A percentile compares a stretch with the other conserved stretches of the same genome.
phyloP scores from a whole-genome alignment of 2,329 filamentous ascomycete species.

The Massarina eburnea region DNA sequence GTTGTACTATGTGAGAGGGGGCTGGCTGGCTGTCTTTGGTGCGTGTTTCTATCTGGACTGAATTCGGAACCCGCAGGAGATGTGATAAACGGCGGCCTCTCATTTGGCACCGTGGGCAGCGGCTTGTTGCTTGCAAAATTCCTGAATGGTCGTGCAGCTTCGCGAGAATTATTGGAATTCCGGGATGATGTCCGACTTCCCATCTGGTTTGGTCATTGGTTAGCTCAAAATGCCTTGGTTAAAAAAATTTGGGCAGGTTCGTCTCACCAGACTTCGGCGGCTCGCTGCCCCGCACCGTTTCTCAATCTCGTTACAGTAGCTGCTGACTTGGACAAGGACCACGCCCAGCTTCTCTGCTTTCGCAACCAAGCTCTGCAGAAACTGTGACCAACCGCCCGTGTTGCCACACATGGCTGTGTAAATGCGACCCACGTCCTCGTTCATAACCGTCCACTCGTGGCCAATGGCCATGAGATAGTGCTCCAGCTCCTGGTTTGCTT shows the following conservation, averaged over 20 bases:
- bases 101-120: slow-evolving; percentile 35
- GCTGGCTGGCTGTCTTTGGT: slow-evolving; percentile 3
- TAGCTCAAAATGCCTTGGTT: slow-evolving; percentile 3
- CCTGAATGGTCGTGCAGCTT: slow-evolving; percentile 33
- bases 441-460: slow-evolving; percentile 60
- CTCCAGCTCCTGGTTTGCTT: slow-evolving; percentile 74
- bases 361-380: slow-evolving; percentile 73
- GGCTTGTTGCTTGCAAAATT: slow-evolving; percentile 40
- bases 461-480: slow-evolving; percentile 71
- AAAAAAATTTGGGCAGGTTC: not conserved
- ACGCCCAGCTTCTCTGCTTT: slow-evolving; percentile 71
- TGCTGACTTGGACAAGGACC: slow-evolving; percentile 70
- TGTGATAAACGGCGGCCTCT: slow-evolving; percentile 28
- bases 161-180: slow-evolving; percentile 38
- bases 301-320: slow-evolving; percentile 83
- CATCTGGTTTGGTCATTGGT: slow-evolving; percentile 23
- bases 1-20: not conserved
- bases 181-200: slow-evolving; percentile 42
- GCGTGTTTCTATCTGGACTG: not conserved
- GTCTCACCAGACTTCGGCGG: slow-evolving; percentile 70
- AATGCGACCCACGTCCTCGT: slow-evolving; percentile 67
- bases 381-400: slow-evolving; percentile 83
- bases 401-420: slow-evolving; percentile 92
- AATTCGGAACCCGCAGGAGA: slow-evolving; percentile 18
- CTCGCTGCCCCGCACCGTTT: slow-evolving; percentile 81